phyloP scores from a whole-genome alignment of 1,139 yeast genomes.

The Debaryomyces coudertii region DNA sequence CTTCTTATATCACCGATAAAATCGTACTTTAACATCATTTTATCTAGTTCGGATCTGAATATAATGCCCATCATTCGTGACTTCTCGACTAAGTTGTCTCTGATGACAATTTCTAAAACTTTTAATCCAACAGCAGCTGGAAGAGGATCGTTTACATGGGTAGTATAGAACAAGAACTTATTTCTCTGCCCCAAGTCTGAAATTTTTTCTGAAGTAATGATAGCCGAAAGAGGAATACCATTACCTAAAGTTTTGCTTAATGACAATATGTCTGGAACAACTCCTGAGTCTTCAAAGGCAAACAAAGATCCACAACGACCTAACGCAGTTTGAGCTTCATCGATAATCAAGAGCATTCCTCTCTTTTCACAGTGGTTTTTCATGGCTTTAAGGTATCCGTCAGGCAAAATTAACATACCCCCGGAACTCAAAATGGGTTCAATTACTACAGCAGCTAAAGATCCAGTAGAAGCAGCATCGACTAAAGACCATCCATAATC shows the following conservation, averaged over 20 bases:
- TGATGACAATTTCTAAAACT: conserved; percentile 63
- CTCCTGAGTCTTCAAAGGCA: conserved; percentile 73
- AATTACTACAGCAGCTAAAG: conserved; percentile 20
- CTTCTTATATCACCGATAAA: conserved; percentile 72
- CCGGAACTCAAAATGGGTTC: conserved; percentile 11
- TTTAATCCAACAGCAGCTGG: conserved; percentile 74
- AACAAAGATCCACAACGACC: conserved; percentile 91
- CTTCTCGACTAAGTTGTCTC: conserved; percentile 52
- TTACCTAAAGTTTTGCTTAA: conserved; percentile 89
- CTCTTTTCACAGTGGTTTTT: conserved; percentile 62
- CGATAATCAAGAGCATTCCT: conserved; percentile 73
- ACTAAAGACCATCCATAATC: conserved; percentile 21
- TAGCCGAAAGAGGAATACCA: conserved; percentile 91
- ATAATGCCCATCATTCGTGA: conserved; percentile 57
- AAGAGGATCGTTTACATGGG: conserved; percentile 89
- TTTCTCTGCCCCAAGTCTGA: conserved; percentile 81
- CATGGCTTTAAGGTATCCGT: conserved; percentile 31
- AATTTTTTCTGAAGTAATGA: conserved; percentile 71
- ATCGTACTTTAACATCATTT: conserved; percentile 50
- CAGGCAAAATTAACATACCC: conserved; percentile 22
- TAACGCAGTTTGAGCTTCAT: conserved; percentile 89
- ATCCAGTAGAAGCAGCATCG: conserved; percentile 18
- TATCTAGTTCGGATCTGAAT: conserved; percentile 48
- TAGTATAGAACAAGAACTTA: conserved; percentile 56
- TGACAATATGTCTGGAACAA: conserved; percentile 75